phyloP scores from a whole-genome alignment of 2,329 filamentous ascomycete genomes.

The Aspergillus piperis region DNA sequence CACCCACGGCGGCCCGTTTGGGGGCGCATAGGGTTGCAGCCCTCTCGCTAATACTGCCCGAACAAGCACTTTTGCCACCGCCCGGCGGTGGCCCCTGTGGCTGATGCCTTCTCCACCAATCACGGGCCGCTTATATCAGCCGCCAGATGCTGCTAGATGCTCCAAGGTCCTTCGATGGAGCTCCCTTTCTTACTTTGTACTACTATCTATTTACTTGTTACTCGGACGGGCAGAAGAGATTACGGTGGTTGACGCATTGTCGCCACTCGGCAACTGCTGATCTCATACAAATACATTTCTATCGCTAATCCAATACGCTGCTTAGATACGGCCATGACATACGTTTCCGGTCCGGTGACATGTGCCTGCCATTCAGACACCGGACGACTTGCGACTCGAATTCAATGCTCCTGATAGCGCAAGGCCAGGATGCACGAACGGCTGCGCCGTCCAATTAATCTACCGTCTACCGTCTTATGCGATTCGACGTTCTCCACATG shows the following conservation, averaged over 20 bases:
- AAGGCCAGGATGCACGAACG: background rate
- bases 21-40: conserved; percentile 38
- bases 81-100: background rate
- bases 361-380: conserved; percentile 4
- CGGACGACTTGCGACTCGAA: background rate
- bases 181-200: background rate
- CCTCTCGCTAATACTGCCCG: conserved; percentile 42
- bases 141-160: background rate
- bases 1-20: conserved; percentile 29
- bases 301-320: conserved; percentile 20
- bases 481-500: background rate
- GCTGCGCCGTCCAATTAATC: background rate
- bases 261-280: background rate
- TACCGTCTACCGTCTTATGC: background rate
- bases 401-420: background rate
- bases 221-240: no score
- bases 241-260: background rate
- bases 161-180: conserved; percentile 5
- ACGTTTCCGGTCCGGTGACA: background rate
- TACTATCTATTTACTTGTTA: background rate
- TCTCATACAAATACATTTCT: conserved; percentile 11
- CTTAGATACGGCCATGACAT: conserved; percentile 4
- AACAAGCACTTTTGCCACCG: conserved; percentile 18
- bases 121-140: conserved; percentile 4
- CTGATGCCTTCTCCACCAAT: background rate